Evolutionary conservation across 1,284 basidiomycete genomes (phyloP), one percentile per base, ranked within the genome.

Genomic region (Mixia osmundae): DNA sequence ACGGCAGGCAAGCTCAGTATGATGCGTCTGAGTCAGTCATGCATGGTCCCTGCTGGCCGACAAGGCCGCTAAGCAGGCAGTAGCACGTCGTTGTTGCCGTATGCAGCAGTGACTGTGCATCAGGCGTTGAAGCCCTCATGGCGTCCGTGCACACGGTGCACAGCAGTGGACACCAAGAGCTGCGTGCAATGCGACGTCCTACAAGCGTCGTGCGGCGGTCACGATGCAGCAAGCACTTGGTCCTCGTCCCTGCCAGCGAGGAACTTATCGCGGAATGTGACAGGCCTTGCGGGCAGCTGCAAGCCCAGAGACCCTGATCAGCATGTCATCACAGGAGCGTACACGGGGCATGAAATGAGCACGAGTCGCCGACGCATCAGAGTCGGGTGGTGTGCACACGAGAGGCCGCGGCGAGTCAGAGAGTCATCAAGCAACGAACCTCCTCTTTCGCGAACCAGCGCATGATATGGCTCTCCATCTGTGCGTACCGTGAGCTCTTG

Each of bases 391-490:
- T 42, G 36, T 10, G 5, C 5, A 22, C 6, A 27, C 21, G 9
- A 14, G n/a, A 14, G 11, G 11, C 18, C 16, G 39, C 21, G 3
- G 25, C 4, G 10, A 27, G 11, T 8, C 5, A 25, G 19, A 6
- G 2, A 2, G 7, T 20, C 5, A 10, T 18, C 14, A 15, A 11
- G 30, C 2, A 22, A 36, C 57, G 41, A 40, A 58, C 58, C 52
- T 61, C 58, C 43, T 60, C 59, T 36, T 55, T 49, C 8, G 52
- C 47, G 37, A 61, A 60, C 55, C 52, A 56, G 40, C 54, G 52
- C 54, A 58, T 54, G 23, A 50, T 14, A 36, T 50, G 47, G 16
- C 44, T 49, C 33, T 49, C 48, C 45, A 47, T 50, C 44, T 49
- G 48, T 48, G 42, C 44, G 40, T 44, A 44, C 38, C 44, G 44